Evolutionary conservation across 345 rosid genomes (phyloP).

Genomic region (Eucalyptus curtisii): DNA sequence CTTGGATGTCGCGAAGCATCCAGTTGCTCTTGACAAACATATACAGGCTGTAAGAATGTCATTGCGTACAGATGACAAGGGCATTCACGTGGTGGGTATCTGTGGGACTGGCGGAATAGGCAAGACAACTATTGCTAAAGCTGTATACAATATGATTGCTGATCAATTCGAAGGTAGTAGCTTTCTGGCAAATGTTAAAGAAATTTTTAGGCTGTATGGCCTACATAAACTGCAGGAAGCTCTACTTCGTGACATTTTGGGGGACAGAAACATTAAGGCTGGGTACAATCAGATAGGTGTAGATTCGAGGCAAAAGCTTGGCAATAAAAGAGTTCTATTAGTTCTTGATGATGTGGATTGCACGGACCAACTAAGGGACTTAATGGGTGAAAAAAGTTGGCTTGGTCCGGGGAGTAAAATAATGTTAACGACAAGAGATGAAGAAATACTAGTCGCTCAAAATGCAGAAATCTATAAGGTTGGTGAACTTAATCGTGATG

Average conservation of each 20-base stretch:
- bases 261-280: not conserved
- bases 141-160: not conserved
- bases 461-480: not conserved
- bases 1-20: not conserved
- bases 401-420: constrained; percentile 2
- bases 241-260: not conserved
- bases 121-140: constrained; percentile 9
- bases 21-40: not conserved
- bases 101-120: not conserved
- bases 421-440: not conserved
- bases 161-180: constrained; percentile 18
- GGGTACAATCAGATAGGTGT: not conserved
- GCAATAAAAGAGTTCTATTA: not conserved
- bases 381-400: not conserved
- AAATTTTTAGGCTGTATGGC: not conserved
- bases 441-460: not conserved
- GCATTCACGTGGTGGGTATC: not conserved
- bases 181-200: constrained; percentile 21
- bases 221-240: not conserved
- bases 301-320: not conserved
- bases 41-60: not conserved
- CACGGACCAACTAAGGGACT: not conserved
- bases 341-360: constrained; percentile 15
- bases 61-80: not conserved
- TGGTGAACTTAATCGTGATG: not conserved